These are phyloP conservation scores for Penicillium antarcticum DNA, from an alignment of 495 filamentous ascomycete species.

Conservation along the genomic window DNA sequence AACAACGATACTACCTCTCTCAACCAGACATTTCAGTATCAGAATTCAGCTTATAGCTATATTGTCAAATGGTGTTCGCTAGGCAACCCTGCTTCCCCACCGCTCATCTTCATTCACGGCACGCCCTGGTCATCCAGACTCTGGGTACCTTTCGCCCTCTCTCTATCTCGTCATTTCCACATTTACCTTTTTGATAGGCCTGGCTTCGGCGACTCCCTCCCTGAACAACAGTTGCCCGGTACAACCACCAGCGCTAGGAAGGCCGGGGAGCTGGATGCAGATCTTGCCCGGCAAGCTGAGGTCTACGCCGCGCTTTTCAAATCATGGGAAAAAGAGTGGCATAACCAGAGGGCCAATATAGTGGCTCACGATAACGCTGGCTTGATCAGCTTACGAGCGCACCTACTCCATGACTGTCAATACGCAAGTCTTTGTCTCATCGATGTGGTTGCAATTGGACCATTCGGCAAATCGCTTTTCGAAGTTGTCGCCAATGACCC, in stretches of 20 bases:
- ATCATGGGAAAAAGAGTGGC: constrained; percentile 16
- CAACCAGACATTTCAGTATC: constrained; percentile 22
- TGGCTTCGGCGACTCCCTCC: constrained; percentile 26
- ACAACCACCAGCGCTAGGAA: constrained; percentile 4
- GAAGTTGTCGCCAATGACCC: constrained; percentile 27
- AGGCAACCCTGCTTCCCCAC: constrained; percentile 13
- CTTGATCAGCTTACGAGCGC: constrained; percentile 24
- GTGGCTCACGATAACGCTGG: constrained; percentile 35
- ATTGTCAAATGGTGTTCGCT: constrained; percentile 25
- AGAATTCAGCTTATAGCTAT: constrained; percentile 16
- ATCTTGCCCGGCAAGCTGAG: constrained; percentile 24
- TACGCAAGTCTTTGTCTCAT: constrained; percentile 32
- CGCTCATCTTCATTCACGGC: constrained; percentile 34
- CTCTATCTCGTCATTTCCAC: constrained; percentile 22
- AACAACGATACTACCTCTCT: not conserved
- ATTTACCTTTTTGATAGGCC: constrained; percentile 40
- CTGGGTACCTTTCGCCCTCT: constrained; percentile 25
- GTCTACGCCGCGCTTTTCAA: constrained; percentile 28
- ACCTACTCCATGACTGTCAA: constrained; percentile 21
- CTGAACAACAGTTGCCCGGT: constrained; percentile 10
- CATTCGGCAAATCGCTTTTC: constrained; percentile 31
- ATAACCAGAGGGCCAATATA: constrained; percentile 22
- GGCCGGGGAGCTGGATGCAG: constrained; percentile 16
- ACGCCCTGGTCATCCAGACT: constrained; percentile 35
- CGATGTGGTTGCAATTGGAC: constrained; percentile 31